A percentile compares a stretch with the other conserved stretches of the same genome.
Evolutionary conservation across 768 basidiomycete species (phyloP).

Genomic region (Pilatotrama ljubarskyi): DNA sequence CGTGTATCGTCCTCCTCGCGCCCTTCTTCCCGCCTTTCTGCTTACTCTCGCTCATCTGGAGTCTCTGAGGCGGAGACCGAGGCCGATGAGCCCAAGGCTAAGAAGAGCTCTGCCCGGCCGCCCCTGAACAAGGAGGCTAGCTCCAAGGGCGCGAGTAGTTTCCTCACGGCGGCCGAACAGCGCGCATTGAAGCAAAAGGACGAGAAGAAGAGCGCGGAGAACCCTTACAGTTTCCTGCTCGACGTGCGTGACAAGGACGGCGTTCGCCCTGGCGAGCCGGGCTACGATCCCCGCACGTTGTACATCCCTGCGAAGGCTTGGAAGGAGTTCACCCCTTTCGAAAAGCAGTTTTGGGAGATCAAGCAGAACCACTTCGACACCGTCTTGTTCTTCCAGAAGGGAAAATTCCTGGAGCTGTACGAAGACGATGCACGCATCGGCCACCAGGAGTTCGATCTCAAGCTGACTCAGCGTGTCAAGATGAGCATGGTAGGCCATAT

Average conservation of each 20-base stretch:
- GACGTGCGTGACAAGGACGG: constrained; percentile 83
- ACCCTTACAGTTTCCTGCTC: constrained; percentile 71
- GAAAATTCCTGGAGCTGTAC: constrained; percentile 92
- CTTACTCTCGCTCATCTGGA: constrained; percentile 27
- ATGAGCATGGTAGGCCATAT: constrained; percentile 87
- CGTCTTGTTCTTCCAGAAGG: constrained; percentile 98
- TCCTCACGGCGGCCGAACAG: constrained; percentile 84
- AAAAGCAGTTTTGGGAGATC: constrained; percentile 76
- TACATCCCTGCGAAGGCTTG: constrained; percentile 76
- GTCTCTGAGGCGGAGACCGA: constrained; percentile 39
- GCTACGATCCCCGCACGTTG: constrained; percentile 90
- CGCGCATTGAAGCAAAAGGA: constrained; percentile 75
- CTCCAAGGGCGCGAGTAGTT: constrained; percentile 39
- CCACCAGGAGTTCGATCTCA: constrained; percentile 93
- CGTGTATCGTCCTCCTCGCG: constrained; percentile 45
- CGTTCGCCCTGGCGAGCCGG: constrained; percentile 70
- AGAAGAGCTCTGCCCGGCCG: constrained; percentile 38
- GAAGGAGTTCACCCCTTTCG: constrained; percentile 90
- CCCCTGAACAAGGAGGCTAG: constrained; percentile 34
- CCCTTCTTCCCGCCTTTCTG: constrained; percentile 37
- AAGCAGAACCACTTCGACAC: constrained; percentile 98
- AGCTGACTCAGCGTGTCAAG: constrained; percentile 88
- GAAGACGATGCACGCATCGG: constrained; percentile 95
- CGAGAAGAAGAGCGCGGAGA: constrained; percentile 78
- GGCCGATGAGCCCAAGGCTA: constrained; percentile 35